Conservation (phyloP, 75 land plant genomes). For the Pinus taeda region DNA sequence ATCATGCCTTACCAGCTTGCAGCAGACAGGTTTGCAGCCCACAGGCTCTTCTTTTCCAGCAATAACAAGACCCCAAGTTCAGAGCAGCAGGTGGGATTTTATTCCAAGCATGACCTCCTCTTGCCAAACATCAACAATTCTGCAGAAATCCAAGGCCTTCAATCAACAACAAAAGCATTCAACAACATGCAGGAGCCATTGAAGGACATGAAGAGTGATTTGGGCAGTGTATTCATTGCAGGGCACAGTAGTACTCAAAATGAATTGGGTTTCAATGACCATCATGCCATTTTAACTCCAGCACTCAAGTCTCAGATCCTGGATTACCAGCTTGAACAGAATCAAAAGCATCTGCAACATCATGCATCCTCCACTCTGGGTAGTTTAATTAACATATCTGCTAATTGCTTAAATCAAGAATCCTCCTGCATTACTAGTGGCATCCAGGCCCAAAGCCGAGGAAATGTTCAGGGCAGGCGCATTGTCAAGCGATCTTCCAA, state of each 20-base stretch:
- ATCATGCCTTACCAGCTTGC: no score
- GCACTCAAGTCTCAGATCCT: background rate
- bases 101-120: no score
- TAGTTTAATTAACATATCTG: background rate
- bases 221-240: background rate
- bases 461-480: background rate
- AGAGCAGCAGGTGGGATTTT: no score
- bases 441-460: no score
- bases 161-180: background rate
- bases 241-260: background rate
- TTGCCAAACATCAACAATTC: background rate
- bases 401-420: background rate
- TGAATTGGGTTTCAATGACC: background rate
- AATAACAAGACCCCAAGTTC: no score
- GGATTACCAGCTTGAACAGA: conserved; percentile 3
- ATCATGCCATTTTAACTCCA: background rate
- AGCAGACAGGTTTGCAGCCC: background rate
- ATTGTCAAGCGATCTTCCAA: background rate
- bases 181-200: background rate
- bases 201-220: background rate
- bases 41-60: background rate
- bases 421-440: background rate
- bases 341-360: background rate
- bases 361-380: background rate
- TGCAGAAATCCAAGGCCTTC: background rate